Percentiles rank a stretch among this genome's conserved stretches.
phyloP scores from a whole-genome alignment of 768 basidiomycete species.

The Pisolithus microcarpus region DNA sequence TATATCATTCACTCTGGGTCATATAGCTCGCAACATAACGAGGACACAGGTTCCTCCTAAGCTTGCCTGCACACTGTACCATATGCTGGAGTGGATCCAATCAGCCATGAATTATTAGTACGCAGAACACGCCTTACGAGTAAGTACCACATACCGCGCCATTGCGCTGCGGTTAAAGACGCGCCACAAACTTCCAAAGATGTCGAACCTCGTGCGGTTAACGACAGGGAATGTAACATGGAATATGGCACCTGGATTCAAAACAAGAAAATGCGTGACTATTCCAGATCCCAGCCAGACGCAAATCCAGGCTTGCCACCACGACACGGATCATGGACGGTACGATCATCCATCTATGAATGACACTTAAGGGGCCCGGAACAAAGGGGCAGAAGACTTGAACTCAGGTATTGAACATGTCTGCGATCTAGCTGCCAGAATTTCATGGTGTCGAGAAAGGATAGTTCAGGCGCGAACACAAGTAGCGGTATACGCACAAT shows the following conservation, averaged over 20 bases:
- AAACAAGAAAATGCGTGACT: constrained; percentile 62
- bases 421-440: constrained; percentile 64
- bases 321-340: constrained; percentile 71
- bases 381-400: background rate
- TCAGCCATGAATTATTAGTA: background rate
- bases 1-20: constrained; percentile 63
- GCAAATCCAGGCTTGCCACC: constrained; percentile 85
- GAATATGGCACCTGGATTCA: constrained; percentile 73
- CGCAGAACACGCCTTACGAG: constrained; percentile 5
- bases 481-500: constrained; percentile 36
- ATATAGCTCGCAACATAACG: constrained; percentile 70
- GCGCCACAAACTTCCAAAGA: constrained; percentile 75
- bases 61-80: constrained; percentile 72
- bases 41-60: constrained; percentile 72
- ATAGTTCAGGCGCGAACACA: background rate
- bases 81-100: constrained; percentile 39
- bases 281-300: constrained; percentile 59
- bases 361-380: constrained; percentile 4
- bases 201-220: constrained; percentile 66
- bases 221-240: constrained; percentile 77
- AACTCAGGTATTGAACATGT: constrained; percentile 69
- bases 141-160: constrained; percentile 48
- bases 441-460: constrained; percentile 2
- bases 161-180: constrained; percentile 69
- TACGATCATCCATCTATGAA: constrained; percentile 65